A percentile compares a stretch with the other conserved stretches of the same genome.
phyloP scores from a whole-genome alignment of 306 rosid species.

The Boehmeria nivea region DNA sequence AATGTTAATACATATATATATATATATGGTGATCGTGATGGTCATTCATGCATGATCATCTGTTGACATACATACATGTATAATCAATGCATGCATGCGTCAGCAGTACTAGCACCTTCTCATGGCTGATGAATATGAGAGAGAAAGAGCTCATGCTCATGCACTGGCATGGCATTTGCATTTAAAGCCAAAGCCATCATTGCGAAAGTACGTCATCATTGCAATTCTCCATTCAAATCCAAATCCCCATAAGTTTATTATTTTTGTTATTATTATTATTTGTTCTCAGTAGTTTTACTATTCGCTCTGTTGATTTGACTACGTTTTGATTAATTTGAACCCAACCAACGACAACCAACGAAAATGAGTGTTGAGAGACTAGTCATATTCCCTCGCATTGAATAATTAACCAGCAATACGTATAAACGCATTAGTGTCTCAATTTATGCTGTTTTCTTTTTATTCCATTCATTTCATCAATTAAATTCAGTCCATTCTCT shows the following conservation, averaged over 20 bases:
- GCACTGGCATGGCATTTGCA: constrained; percentile 34
- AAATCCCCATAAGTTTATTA: not conserved
- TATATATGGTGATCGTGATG: too few species aligned
- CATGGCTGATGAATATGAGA: not conserved
- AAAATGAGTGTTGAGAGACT: not conserved
- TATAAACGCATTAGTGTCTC: not conserved
- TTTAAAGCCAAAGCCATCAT: constrained; percentile 38
- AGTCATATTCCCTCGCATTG: not conserved
- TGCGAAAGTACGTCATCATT: constrained; percentile 46
- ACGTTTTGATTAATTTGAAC: constrained; percentile 12
- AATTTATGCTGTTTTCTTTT: not conserved
- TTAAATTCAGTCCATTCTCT: not conserved
- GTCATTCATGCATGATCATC: too few species aligned
- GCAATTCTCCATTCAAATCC: constrained; percentile 32
- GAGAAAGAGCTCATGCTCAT: constrained; percentile 2
- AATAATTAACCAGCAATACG: not conserved
- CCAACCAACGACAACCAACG: not conserved
- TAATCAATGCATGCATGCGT: not conserved
- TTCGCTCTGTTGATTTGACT: constrained; percentile 22
- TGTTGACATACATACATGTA: too few species aligned
- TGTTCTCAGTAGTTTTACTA: too few species aligned
- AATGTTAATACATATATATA: too few species aligned
- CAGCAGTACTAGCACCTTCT: not conserved
- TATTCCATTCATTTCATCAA: not conserved
- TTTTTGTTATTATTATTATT: not conserved